phyloP scores from a whole-genome alignment of 2,329 filamentous ascomycete genomes.

The Nakataea oryzae region DNA sequence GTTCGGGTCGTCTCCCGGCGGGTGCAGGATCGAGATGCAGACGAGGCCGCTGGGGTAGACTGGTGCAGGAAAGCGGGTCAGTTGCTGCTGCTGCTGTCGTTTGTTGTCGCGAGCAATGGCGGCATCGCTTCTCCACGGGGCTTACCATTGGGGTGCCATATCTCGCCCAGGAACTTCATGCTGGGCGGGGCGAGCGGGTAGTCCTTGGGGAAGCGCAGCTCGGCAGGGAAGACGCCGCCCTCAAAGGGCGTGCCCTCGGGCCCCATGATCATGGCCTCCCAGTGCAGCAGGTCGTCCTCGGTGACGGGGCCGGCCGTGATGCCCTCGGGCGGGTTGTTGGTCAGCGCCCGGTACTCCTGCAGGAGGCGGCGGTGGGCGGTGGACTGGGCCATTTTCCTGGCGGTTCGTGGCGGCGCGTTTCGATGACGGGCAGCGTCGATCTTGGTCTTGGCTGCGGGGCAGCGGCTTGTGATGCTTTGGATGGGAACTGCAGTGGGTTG shows the following conservation, averaged over 20 bases:
- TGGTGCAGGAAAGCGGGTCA: slow-evolving; percentile 22
- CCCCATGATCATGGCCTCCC: slow-evolving; percentile 94
- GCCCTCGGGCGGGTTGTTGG: slow-evolving; percentile 91
- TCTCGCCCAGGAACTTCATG: slow-evolving; percentile 89
- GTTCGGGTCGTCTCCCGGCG: slow-evolving; percentile 93
- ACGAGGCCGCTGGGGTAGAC: slow-evolving; percentile 88
- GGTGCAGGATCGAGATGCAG: slow-evolving; percentile 96
- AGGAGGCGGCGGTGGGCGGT: slow-evolving; percentile 73
- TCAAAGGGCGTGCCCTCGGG: slow-evolving; percentile 94
- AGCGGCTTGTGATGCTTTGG: background rate
- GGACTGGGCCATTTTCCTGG: slow-evolving; percentile 39
- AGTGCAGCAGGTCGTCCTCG: slow-evolving; percentile 91
- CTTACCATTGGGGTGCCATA: slow-evolving; percentile 94
- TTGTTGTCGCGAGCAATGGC: background rate
- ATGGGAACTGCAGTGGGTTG: too few species aligned
- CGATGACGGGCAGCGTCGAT: background rate
- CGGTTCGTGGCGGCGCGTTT: background rate
- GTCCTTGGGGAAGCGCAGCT: slow-evolving; percentile 89
- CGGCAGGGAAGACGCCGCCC: slow-evolving; percentile 89
- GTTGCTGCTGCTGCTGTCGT: background rate
- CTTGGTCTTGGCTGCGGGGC: background rate
- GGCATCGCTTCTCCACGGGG: background rate
- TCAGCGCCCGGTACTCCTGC: slow-evolving; percentile 90
- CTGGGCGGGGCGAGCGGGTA: slow-evolving; percentile 93
- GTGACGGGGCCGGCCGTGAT: slow-evolving; percentile 89